Evolutionary conservation across 257 asterid species (phyloP), one percentile per base, ranked within the genome.

Genomic region (Scutellaria baicalensis): DNA sequence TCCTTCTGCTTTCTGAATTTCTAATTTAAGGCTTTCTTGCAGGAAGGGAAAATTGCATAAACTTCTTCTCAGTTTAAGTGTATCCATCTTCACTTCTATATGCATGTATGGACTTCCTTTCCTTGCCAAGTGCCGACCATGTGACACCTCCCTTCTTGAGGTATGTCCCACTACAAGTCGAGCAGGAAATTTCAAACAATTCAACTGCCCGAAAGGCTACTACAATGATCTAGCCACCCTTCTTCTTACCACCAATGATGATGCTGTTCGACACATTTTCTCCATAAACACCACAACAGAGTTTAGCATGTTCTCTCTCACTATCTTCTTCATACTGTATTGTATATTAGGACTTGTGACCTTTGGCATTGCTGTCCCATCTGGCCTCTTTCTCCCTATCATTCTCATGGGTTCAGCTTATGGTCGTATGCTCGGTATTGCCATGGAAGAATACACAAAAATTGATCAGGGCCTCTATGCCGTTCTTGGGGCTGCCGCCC

Each of bases 311-410:
- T 48, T 45, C 45, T 81, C 96, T 72, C 93, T 92, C 40, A 12
- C 73, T 16, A 80, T 92, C 83, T 92, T 82, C 85, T 89, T 92
- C 69, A 64, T 63, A 18, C 80, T 92, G 9, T 92, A 89, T 51
- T 89, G 79, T 71, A 78, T 89, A 74, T 78, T 92, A 66, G 97
- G 95, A 71, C 85, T 89, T 31, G 13, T 89, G 66, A 89, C 98
- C 67, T 89, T 89, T 49, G 98, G 98, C 75, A 92, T 92, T 71
- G 95, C 96, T 6, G 94, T 86, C 58, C 98, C 98, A 58, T 92
- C 97, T 4, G 98, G 97, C 63, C 89, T 92, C 66, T 92, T 89
- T 81, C 92, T 92, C 77, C 98, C 98, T 7, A 85, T 92, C 68
- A 89, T 92, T 66, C 85, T 92, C 66, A 84, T 85, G 90, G 98